These are phyloP conservation scores for Lactarius hengduanensis DNA, from an alignment of 768 basidiomycete genomes.

Conservation along the genomic window DNA sequence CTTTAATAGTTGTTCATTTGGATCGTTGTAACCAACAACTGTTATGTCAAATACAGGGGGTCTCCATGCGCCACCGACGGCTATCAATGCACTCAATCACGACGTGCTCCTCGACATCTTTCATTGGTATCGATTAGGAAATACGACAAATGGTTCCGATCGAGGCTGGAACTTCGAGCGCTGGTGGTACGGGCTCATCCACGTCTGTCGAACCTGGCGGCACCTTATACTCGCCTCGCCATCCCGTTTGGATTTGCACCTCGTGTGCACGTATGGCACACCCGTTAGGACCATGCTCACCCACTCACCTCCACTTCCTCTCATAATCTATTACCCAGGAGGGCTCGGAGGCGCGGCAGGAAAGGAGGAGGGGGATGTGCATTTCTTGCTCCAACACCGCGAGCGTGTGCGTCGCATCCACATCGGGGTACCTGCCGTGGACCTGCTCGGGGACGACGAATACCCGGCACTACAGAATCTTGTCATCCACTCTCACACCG, in stretches of 20 bases:
- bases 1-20: no score
- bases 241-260: neutral
- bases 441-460: conserved; percentile 8
- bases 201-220: neutral
- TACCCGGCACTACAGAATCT: conserved; percentile 1
- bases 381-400: neutral
- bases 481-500: neutral
- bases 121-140: conserved; percentile 2
- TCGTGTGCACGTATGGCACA: conserved; percentile 9
- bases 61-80: neutral
- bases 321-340: conserved; percentile 8
- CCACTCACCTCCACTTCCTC: conserved; percentile 4
- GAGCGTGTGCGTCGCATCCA: conserved; percentile 11
- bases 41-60: no score
- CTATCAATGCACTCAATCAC: neutral
- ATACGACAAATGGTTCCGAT: no score
- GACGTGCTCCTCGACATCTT: conserved; percentile 7
- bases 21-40: no score
- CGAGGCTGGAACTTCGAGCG: neutral
- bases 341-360: neutral
- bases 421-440: neutral
- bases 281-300: conserved; percentile 2
- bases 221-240: conserved; percentile 1
- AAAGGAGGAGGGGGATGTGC: neutral
- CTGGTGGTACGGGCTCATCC: no score